Percentiles rank a stretch among this genome's conserved stretches.
phyloP scores from a whole-genome alignment of 257 asterid genomes.

The Capsicum chinense region DNA sequence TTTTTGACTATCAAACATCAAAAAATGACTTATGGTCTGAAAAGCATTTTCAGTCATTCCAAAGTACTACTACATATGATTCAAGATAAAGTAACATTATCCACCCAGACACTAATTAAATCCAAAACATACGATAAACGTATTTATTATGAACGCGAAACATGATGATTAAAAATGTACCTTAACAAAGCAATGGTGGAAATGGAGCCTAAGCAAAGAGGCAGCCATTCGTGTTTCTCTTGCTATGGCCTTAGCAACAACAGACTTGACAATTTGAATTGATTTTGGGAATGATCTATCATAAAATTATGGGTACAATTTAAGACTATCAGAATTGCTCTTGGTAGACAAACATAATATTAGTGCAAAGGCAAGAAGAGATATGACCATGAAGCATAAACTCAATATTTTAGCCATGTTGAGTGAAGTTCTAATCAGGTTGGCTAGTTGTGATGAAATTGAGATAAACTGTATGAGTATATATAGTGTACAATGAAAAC shows the following conservation, averaged over 20 bases:
- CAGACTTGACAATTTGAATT: slow-evolving; percentile 54
- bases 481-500: slow-evolving; percentile 34
- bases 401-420: slow-evolving; percentile 43
- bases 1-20: neutral
- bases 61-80: no score
- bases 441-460: no score
- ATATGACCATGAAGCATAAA: slow-evolving; percentile 40
- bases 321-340: slow-evolving; percentile 51
- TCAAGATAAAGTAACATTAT: neutral
- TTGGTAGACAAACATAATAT: slow-evolving; percentile 50
- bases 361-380: slow-evolving; percentile 57
- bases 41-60: no score
- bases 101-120: neutral
- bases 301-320: slow-evolving; percentile 78
- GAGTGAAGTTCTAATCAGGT: neutral
- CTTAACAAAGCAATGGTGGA: slow-evolving; percentile 94
- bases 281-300: slow-evolving; percentile 76
- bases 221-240: slow-evolving; percentile 92
- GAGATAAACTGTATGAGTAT: slow-evolving; percentile 7
- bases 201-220: slow-evolving; percentile 81
- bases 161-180: slow-evolving; percentile 34
- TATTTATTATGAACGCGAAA: no score
- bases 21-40: neutral
- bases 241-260: slow-evolving; percentile 75
- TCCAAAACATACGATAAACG: neutral